Evolutionary conservation across 116 monocot genomes (phyloP), one percentile per base, ranked within the genome.

Genomic region (Phalaenopsis hybrid): DNA sequence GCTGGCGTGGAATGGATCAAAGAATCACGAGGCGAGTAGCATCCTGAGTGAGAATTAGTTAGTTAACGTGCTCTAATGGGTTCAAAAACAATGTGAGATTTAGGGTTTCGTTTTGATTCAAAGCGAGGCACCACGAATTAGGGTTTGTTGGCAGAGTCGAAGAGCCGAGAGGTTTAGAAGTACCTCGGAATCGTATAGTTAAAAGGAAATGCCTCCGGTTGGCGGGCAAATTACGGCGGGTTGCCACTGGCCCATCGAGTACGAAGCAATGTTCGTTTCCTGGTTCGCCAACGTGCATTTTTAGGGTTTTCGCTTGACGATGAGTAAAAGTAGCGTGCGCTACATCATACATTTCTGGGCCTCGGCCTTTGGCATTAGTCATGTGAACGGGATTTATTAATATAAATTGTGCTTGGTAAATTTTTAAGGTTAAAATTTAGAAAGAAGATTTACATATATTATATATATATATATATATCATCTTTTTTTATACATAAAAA

Each of bases 1-100:
- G 65, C 65, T 61, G 75, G 46, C 46, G 82, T 21, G 82, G 63
- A 43, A 59, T 75, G 74, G 75, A 55, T 6, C 20, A 31, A 63
- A 45, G 33, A 17, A 45, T 82, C 58, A 82, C 21, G 18, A 65
- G 44, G 3, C 20, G 16, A 25, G 7, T 49, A 51, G 50, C 78
- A 82, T 78, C 45, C 50, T 49, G 12, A 17, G 57, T 3, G 78
- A 37, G 18, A 57, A 31, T 31, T 55, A 5, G 23, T 37, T 17
- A 21, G 17, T 75, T 44, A 46, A 45, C n/a, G 34, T 75, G 10
- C 46, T 48, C 11, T 75, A 75, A 46, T 55, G 16, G 15, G 55
- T 55, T 55, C 4, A 13, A 55, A 17, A 16, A 17, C 25, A 28
- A 51, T 51, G 23, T 46, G 21, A n/a, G 20, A 65, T 51, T 44